Percentiles rank a stretch among this genome's conserved stretches.
Conservation (phyloP, 2,329 filamentous ascomycete species). For the Neofusicoccum laricinum region DNA sequence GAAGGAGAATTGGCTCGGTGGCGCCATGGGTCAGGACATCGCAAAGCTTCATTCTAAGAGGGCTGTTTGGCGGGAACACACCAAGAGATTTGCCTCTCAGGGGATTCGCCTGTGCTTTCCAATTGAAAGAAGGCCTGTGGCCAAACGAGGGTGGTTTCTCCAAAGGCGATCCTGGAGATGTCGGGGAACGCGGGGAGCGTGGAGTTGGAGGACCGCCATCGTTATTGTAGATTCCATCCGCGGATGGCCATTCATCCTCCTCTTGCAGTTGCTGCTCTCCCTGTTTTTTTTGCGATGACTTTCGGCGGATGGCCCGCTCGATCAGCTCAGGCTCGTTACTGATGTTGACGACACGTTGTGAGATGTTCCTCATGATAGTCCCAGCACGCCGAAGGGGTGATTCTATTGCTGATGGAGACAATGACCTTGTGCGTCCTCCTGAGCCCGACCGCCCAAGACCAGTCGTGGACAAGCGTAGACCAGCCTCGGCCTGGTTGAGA, state of each 20-base stretch:
- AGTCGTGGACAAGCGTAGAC: slow-evolving; percentile 34
- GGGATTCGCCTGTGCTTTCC: slow-evolving; percentile 60
- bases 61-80: slow-evolving; percentile 76
- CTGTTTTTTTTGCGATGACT: slow-evolving; percentile 57
- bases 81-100: slow-evolving; percentile 83
- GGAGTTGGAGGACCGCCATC: slow-evolving; percentile 38
- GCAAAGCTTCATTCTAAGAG: slow-evolving; percentile 70
- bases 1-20: slow-evolving; percentile 80
- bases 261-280: slow-evolving; percentile 37
- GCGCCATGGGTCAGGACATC: slow-evolving; percentile 81
- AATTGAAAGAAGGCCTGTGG: slow-evolving; percentile 28
- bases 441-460: slow-evolving; percentile 38
- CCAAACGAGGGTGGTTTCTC: slow-evolving; percentile 39
- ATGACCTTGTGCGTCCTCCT: slow-evolving; percentile 43
- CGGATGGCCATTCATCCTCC: slow-evolving; percentile 5
- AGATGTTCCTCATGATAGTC: slow-evolving; percentile 67
- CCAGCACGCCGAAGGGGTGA: slow-evolving; percentile 50
- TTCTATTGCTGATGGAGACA: slow-evolving; percentile 44
- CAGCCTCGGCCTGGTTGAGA: slow-evolving; percentile 58
- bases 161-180: slow-evolving; percentile 29
- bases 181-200: background rate
- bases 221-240: background rate
- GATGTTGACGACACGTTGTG: slow-evolving; percentile 94
- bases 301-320: slow-evolving; percentile 66
- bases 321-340: slow-evolving; percentile 86